Percentiles rank a stretch among this genome's conserved stretches.
Conservation (phyloP, 73 alveolate species). For the Tetrahymena elliotti region DNA sequence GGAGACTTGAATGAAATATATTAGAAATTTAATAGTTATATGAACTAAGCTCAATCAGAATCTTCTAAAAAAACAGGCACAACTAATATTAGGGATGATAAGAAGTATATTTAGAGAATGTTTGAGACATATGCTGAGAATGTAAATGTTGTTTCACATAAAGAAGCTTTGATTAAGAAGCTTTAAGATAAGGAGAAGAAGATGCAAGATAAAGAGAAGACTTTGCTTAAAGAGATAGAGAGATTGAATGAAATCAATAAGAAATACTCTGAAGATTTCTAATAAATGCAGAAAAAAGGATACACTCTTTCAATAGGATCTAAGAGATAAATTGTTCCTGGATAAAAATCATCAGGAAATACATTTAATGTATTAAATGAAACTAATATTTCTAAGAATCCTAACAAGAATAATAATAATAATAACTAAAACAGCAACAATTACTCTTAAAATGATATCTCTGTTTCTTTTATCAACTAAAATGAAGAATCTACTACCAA, state of each 20-base stretch:
- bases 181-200: neutral
- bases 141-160: neutral
- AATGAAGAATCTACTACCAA: neutral
- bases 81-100: neutral
- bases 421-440: too few relatives aligned
- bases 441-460: neutral
- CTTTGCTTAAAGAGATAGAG: neutral
- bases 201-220: neutral
- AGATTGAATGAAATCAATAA: neutral
- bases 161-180: neutral
- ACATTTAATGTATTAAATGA: neutral
- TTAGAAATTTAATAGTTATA: neutral
- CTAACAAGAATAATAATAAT: neutral
- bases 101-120: neutral
- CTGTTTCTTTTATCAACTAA: neutral
- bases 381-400: neutral
- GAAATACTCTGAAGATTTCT: neutral
- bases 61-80: neutral
- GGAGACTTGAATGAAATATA: neutral
- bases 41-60: neutral
- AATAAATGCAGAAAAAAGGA: neutral
- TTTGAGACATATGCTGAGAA: neutral
- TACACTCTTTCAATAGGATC: neutral
- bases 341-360: neutral
- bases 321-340: neutral